Evolutionary conservation across 148 eudicot genomes (phyloP), one percentile per base, ranked within the genome.

Genomic region (Cornus florida): DNA sequence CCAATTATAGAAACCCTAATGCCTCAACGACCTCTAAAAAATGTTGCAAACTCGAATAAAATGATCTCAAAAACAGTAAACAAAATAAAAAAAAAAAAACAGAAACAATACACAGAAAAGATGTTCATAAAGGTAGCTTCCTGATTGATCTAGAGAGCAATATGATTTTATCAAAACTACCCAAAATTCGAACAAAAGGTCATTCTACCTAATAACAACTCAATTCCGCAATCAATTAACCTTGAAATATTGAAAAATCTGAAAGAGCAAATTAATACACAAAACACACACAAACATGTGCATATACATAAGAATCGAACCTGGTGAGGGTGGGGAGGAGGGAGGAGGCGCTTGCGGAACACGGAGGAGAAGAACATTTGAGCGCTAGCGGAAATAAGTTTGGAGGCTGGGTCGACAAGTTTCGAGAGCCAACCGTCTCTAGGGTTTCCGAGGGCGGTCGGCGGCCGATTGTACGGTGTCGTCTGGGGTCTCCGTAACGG

Each of bases 381-480:
- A 32, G 97, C 97, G 6, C 95, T 88, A 35, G 91, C 84, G 31
- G 91, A 81, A 22, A 94, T 82, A 50, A 97, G 89, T 79, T 86
- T 86, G 6, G 97, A 87, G 48, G 97, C 95, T 10, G 99, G 99
- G 72, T 92, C 93, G 23, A 94, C 93, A 11, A 97, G 77, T 86
- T 88, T 92, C 41, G 95, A 83, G 5, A 97, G 72, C 95, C 95
- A 92, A 60, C 95, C 43, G 19, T 39, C 31, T 67, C 70, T 90
- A 67, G 91, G 82, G 53, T 80, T 90, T 20, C 92, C 86, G 31
- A 87, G 24, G 22, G 91, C 87, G 2, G 91, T 79, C 11, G 81
- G 73, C 17, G 99, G 98, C 22, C 99, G 91, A 79, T 89, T 97
- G 82, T 96, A 93, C 74, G 98, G 98, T 72, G 95, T 92, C 41